Conservation (phyloP, 1,139 yeast genomes). For the Saccharomyces pastorianus region DNA sequence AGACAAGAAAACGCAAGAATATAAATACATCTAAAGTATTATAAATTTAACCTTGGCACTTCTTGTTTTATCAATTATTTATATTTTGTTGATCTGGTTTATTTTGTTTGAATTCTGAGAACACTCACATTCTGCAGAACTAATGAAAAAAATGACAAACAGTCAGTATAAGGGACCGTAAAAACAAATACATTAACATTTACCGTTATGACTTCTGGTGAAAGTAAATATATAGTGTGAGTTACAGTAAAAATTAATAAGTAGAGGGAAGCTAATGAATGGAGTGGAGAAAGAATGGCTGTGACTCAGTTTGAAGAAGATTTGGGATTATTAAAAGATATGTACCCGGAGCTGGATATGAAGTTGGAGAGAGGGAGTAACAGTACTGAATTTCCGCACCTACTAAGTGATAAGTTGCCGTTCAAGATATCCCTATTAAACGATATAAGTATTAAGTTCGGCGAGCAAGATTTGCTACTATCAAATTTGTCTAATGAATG, state of each 20-base stretch:
- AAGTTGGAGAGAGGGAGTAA: background rate
- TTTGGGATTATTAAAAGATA: conserved; percentile 40
- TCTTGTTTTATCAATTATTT: background rate
- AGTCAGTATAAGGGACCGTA: background rate
- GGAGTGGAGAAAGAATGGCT: background rate
- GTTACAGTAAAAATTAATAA: background rate
- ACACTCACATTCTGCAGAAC: too few species aligned
- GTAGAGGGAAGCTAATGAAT: background rate
- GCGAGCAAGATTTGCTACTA: conserved; percentile 8
- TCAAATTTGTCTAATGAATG: conserved; percentile 14
- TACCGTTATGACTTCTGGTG: too few species aligned
- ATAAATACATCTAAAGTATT: too few species aligned
- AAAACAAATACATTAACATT: background rate
- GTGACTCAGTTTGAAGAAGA: conserved; percentile 33
- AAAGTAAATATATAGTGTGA: background rate
- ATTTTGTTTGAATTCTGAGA: background rate
- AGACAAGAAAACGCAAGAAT: too few species aligned
- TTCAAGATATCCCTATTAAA: conserved; percentile 10
- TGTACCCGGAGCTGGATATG: conserved; percentile 42
- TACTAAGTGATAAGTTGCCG: conserved; percentile 13
- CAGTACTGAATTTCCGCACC: conserved; percentile 2
- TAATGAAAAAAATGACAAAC: background rate
- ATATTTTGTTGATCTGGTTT: background rate
- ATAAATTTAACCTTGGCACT: too few species aligned
- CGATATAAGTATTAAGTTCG: conserved; percentile 7